Base-by-base conservation (phyloP, 371 early-diverging fungal species). In the Mucor circinelloides region DNA sequence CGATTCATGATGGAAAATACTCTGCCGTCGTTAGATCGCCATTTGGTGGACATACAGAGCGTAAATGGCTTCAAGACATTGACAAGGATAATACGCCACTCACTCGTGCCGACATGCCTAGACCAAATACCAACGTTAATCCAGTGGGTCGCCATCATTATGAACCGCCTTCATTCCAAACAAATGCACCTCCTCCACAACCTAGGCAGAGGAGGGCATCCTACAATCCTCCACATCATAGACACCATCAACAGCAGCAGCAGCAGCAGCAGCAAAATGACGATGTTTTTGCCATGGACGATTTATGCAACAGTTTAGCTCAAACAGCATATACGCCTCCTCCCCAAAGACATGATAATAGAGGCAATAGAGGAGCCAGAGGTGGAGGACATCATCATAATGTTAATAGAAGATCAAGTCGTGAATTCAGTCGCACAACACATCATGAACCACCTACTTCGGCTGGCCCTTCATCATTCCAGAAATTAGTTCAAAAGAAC, bases 1-100 rank as follows among this genome's bases (percentile, higher is more conserved):
- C 72, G 2, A 48, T 79, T 1, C 28, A 76, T 9, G 74, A 73
- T 9, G 85, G 85, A 0, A 23, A 19, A 27, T 73, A 70, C 54
- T 60, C 81, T 0, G n/a, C 56, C 17, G 40, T 64, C 27, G 66
- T 75, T 0, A 44, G 59, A 31, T 60, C 76, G 25, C 74, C 79
- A 2, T 76, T 76, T 70, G 76, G 72, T 23, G 72, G 70, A 6
- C 68, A 60, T 46, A 69, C 74, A 6, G 62, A 68, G 17, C 58
- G 68, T 9, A 68, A 65, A 55, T 66, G 66, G 63, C n/a, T 65
- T 6, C 59, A 59, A 21, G 69, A 58, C 30, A 66, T 66, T n/a
- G 69, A 72, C n/a, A 67, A 48, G 19, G 63, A 71, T 8, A 19
- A 10, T 15, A 46, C 58, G 2, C 60, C 61, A 13, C 40, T 30